Evolutionary conservation across 2,329 filamentous ascomycete species (phyloP).

Genomic region (Albophoma yamanashiensis): DNA sequence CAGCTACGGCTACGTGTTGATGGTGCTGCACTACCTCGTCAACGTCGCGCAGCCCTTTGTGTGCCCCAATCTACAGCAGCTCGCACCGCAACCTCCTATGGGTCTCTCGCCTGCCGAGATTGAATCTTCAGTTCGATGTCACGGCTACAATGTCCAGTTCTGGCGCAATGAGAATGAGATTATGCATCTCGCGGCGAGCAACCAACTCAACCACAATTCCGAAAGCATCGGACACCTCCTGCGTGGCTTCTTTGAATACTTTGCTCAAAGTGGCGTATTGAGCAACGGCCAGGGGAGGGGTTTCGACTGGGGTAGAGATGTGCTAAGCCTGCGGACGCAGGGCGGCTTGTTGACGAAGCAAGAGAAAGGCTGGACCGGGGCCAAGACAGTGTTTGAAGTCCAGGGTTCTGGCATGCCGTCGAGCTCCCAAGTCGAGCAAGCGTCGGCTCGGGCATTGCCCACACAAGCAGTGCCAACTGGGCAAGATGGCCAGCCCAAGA

Average conservation of each 20-base stretch:
- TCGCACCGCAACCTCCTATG: conserved; percentile 31
- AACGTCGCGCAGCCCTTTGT: conserved; percentile 75
- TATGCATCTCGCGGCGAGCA: conserved; percentile 41
- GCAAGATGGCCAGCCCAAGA: not conserved
- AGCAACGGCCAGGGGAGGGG: conserved; percentile 37
- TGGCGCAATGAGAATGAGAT: conserved; percentile 69
- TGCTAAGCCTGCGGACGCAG: conserved; percentile 63
- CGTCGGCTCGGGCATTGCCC: not conserved
- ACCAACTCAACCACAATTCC: conserved; percentile 54
- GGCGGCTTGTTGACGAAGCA: conserved; percentile 64
- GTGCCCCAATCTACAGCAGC: conserved; percentile 68
- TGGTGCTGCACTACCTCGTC: conserved; percentile 84
- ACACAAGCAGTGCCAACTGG: not conserved
- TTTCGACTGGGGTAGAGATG: conserved; percentile 74
- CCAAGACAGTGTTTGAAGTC: conserved; percentile 55
- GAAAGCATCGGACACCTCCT: conserved; percentile 63
- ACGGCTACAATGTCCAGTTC: conserved; percentile 64
- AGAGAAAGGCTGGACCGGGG: conserved; percentile 78
- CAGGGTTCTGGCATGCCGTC: conserved; percentile 19
- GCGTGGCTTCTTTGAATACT: conserved; percentile 83
- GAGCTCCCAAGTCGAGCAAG: conserved; percentile 2
- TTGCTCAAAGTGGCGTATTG: conserved; percentile 50
- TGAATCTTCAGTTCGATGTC: conserved; percentile 28
- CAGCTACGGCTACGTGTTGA: conserved; percentile 84
- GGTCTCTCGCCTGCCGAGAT: conserved; percentile 12